Conservation (phyloP, 139 green algal species). For the Deuterostichococcus epilithicus region DNA sequence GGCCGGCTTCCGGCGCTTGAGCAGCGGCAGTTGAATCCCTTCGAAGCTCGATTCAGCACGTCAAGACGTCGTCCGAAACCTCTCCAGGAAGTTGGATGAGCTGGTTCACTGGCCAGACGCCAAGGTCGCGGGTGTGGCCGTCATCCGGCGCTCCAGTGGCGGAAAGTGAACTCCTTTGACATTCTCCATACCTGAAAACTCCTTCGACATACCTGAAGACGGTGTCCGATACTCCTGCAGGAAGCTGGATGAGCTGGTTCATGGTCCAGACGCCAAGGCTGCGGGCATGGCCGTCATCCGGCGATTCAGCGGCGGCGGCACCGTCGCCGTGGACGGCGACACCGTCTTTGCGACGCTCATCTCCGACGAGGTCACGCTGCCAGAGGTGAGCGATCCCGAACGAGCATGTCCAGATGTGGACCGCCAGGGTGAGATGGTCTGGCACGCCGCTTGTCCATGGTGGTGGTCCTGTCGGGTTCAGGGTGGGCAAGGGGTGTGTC, state of each 20-base stretch:
- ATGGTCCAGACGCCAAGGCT: slow-evolving; percentile 46
- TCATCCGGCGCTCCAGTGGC: slow-evolving; percentile 89
- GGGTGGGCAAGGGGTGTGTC: too few relatives aligned
- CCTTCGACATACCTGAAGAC: neutral
- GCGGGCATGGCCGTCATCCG: slow-evolving; percentile 65
- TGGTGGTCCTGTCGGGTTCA: too few relatives aligned
- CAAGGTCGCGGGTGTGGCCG: slow-evolving; percentile 31
- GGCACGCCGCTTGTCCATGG: too few relatives aligned
- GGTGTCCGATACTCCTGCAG: slow-evolving; percentile 26
- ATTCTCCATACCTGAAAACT: neutral
- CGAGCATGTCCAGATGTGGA: too few relatives aligned
- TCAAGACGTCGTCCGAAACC: neutral
- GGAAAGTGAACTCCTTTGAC: too few relatives aligned
- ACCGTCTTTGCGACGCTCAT: slow-evolving; percentile 60
- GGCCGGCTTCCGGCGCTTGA: neutral
- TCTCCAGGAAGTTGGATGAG: slow-evolving; percentile 65
- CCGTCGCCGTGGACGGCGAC: slow-evolving; percentile 88
- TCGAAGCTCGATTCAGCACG: neutral
- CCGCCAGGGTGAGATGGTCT: too few relatives aligned
- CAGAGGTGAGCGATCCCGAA: too few relatives aligned
- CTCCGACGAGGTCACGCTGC: too few relatives aligned
- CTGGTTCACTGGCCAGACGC: slow-evolving; percentile 66
- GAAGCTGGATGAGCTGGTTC: slow-evolving; percentile 72
- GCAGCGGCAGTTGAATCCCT: neutral
- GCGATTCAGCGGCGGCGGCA: slow-evolving; percentile 94